These are phyloP conservation scores for Saccharomycopsis capsularis DNA, from an alignment of 805 yeast genomes.

Conservation along the genomic window DNA sequence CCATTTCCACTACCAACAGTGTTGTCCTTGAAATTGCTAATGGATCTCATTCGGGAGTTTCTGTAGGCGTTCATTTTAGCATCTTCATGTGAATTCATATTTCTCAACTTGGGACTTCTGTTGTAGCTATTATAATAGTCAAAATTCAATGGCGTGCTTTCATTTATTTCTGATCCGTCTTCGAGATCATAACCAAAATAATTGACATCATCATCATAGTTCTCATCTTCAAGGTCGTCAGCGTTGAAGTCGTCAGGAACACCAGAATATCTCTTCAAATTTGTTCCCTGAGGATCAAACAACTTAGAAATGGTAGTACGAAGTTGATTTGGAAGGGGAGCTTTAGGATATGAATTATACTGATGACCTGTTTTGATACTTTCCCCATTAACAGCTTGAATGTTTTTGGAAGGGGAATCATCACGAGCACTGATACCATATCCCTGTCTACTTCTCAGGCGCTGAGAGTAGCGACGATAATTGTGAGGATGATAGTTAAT, in stretches of 20 bases:
- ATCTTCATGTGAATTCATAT: conserved; percentile 14
- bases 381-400: neutral
- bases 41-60: conserved; percentile 10
- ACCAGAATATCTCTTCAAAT: conserved; percentile 66
- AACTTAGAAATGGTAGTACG: conserved; percentile 66
- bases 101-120: conserved; percentile 10
- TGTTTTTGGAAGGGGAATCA: conserved; percentile 17
- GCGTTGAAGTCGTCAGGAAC: conserved; percentile 52
- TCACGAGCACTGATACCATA: conserved; percentile 5
- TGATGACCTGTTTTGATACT: conserved; percentile 4
- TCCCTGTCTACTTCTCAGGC: conserved; percentile 2
- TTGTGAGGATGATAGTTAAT: conserved; percentile 5
- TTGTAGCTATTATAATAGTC: conserved; percentile 17
- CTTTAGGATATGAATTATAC: conserved; percentile 1
- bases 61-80: conserved; percentile 15
- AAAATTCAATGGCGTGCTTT: conserved; percentile 19
- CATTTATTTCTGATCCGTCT: conserved; percentile 19
- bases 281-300: conserved; percentile 67
- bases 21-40: conserved; percentile 20
- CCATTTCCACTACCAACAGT: neutral
- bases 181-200: conserved; percentile 26
- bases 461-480: conserved; percentile 4
- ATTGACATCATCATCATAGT: conserved; percentile 30
- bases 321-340: conserved; percentile 31
- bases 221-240: conserved; percentile 40